Evolutionary conservation across 345 rosid species (phyloP).

Genomic region (Atalantia buxifolia): DNA sequence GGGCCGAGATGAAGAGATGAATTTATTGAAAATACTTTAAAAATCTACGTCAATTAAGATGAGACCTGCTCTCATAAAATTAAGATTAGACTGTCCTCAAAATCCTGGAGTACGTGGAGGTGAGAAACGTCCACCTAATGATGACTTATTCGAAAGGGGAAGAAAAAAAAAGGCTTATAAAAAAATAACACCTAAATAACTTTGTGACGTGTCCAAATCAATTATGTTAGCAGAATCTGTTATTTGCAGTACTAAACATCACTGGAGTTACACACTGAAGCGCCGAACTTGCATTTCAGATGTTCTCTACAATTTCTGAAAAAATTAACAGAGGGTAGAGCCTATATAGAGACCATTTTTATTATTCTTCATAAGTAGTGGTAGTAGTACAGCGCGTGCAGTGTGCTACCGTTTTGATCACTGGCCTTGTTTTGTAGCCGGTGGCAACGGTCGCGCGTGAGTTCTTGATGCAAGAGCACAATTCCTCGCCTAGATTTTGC

Average conservation of each 20-base stretch:
- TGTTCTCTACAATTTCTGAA: not conserved
- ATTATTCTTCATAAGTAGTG: not conserved
- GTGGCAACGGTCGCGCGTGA: conserved; percentile 16
- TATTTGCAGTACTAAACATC: not conserved
- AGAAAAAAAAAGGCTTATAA: too few relatives aligned
- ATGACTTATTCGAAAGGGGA: too few relatives aligned
- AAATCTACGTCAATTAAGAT: too few relatives aligned
- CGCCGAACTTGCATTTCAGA: not conserved
- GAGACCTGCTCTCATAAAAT: too few relatives aligned
- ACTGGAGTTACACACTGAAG: not conserved
- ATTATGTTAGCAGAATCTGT: not conserved
- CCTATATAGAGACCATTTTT: not conserved
- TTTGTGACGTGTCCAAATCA: too few relatives aligned
- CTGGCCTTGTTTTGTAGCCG: conserved; percentile 19
- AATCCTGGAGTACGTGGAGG: fast-evolving
- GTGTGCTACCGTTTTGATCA: not conserved
- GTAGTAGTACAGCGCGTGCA: not conserved
- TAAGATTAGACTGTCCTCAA: too few relatives aligned
- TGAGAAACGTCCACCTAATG: too few relatives aligned
- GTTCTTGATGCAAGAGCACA: conserved; percentile 6
- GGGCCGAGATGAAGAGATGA: too few relatives aligned
- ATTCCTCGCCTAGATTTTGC: conserved; percentile 2
- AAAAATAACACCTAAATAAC: too few relatives aligned
- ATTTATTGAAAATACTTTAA: too few relatives aligned
- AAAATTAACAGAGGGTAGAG: not conserved